phyloP scores from a whole-genome alignment of 2,329 filamentous ascomycete genomes.

The Podosphaera fusca region DNA sequence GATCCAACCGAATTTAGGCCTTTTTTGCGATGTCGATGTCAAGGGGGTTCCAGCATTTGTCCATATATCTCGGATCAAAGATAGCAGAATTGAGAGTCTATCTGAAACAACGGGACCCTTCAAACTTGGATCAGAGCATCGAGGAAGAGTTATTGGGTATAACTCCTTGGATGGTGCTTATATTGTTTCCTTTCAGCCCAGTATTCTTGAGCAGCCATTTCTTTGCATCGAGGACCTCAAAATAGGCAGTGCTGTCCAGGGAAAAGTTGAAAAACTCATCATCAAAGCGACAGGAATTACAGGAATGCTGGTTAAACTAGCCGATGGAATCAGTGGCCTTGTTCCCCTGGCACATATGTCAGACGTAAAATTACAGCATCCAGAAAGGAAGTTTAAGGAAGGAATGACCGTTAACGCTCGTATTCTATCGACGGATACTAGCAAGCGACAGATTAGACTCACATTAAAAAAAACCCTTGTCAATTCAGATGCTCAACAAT shows the following conservation, averaged over 20 bases:
- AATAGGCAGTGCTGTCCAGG: slow-evolving; percentile 58
- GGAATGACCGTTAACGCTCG: slow-evolving; percentile 66
- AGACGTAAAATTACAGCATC: slow-evolving; percentile 69
- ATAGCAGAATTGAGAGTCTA: slow-evolving; percentile 68
- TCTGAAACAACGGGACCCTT: slow-evolving; percentile 56
- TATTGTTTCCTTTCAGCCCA: slow-evolving; percentile 63
- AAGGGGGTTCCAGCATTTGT: slow-evolving; percentile 61
- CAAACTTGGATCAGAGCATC: slow-evolving; percentile 56
- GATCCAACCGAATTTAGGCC: slow-evolving; percentile 57
- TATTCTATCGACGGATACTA: slow-evolving; percentile 56
- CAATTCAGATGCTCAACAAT: slow-evolving; percentile 63
- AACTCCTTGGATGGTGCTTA: slow-evolving; percentile 72
- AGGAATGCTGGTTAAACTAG: slow-evolving; percentile 61
- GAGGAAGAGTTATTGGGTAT: slow-evolving; percentile 64
- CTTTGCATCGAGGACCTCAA: slow-evolving; percentile 78
- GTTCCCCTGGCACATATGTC: slow-evolving; percentile 75
- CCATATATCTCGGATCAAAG: slow-evolving; percentile 80
- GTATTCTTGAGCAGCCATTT: slow-evolving; percentile 66
- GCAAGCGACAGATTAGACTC: slow-evolving; percentile 58
- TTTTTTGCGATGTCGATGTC: slow-evolving; percentile 53
- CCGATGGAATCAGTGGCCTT: slow-evolving; percentile 71
- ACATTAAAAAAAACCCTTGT: slow-evolving; percentile 89
- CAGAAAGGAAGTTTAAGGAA: slow-evolving; percentile 87
- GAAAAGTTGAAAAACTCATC: slow-evolving; percentile 65
- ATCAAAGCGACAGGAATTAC: slow-evolving; percentile 56